Evolutionary conservation across 129 eudicot species (phyloP), one percentile per base, ranked within the genome.

Genomic region (Apium graveolens): DNA sequence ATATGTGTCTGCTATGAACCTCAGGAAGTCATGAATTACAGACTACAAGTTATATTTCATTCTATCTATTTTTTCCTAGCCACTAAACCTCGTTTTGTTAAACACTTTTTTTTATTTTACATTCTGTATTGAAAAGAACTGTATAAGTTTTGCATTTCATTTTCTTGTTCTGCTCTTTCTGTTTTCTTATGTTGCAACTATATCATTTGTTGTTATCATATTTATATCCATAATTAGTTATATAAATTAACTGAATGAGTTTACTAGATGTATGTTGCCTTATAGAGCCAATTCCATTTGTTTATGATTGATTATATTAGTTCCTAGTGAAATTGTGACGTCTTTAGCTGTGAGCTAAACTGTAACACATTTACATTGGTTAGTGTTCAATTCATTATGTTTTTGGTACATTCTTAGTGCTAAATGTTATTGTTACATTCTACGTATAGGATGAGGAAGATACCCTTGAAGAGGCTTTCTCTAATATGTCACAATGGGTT

Each of bases 401-500:
- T n/a, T 57, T 24, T 57, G 31, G 14, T 60, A 11, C 17, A 60
- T 60, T 32, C 11, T 60, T 37, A 70, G 46, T 70, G 75, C 44
- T 39, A 35, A 1, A 70, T 70, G 37, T 42, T 13, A 3, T 71
- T 17, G 72, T 27, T 26, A 12, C 51, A 75, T 65, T 73, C 35
- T 49, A 34, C 81, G 69, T 78, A 48, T 76, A 95, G 98, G 96
- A 95, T 57, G 77, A 87, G 74, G 82, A 79, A 77, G 89, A 84
- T 60, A 83, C 96, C 3, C 66, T 91, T 46, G 89, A 84, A 63
- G 96, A 77, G 73, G 89, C 89, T 76, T 75, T 90, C 46, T 85
- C 89, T 18, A 96, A 91, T 27, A 85, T 91, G 85, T 81, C 89
- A 76, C 83, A 91, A 51, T 91, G 96, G 97, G 96, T 86, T 37